Evolutionary conservation across 148 eudicot species (phyloP).

Genomic region (Rhododendron vialii): DNA sequence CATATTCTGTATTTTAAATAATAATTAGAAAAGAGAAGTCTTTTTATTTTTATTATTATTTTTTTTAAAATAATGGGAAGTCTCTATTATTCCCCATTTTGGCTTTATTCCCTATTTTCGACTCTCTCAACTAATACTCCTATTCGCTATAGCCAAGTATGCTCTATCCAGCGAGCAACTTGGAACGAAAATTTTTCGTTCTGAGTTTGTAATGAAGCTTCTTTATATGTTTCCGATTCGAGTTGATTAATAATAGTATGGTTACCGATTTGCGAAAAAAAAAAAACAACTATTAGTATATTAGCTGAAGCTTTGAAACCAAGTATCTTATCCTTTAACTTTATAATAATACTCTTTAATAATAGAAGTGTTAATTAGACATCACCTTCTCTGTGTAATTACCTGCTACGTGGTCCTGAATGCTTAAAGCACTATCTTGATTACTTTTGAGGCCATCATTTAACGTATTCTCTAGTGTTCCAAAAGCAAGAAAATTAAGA

Average conservation of each 20-base stretch:
- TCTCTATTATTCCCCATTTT: background rate
- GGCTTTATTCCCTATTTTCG: background rate
- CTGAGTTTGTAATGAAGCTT: no score
- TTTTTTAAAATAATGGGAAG: background rate
- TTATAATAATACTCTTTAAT: background rate
- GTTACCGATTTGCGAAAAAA: background rate
- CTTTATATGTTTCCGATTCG: no score
- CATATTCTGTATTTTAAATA: background rate
- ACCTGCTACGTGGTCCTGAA: background rate
- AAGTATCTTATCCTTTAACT: background rate
- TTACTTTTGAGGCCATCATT: no score
- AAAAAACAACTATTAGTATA: background rate
- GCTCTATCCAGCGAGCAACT: no score
- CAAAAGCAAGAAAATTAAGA: no score
- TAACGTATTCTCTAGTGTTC: no score
- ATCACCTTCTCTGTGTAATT: background rate
- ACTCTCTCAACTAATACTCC: no score
- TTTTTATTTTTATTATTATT: background rate
- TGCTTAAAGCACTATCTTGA: background rate
- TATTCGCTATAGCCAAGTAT: no score
- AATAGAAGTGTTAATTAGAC: slow-evolving; percentile 2
- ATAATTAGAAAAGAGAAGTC: background rate
- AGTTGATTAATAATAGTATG: background rate
- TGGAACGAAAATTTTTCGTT: no score
- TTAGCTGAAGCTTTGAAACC: background rate